Conservation (phyloP, 2,329 filamentous ascomycete genomes). For the Pseudogymnoascus sp. region DNA sequence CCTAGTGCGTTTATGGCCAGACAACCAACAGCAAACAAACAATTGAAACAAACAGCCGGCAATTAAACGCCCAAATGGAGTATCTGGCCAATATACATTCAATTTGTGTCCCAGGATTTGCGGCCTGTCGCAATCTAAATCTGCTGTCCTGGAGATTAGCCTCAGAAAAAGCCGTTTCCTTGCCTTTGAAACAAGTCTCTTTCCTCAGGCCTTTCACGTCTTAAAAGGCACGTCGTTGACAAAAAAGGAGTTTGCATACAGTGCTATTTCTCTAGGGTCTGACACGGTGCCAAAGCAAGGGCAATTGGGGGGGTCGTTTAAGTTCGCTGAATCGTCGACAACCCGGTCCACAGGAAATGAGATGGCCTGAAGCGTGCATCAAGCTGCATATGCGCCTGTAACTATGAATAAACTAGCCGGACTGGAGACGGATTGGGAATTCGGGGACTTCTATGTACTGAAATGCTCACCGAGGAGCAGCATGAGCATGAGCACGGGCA, state of each 20-base stretch:
- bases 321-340: slow-evolving; percentile 9
- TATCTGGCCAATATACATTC: slow-evolving; percentile 3
- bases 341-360: slow-evolving; percentile 8
- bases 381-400: slow-evolving; percentile 8
- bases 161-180: neutral
- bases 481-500: neutral
- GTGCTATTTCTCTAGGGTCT: neutral
- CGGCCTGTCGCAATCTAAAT: slow-evolving; percentile 8
- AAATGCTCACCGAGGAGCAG: slow-evolving; percentile 5
- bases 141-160: slow-evolving; percentile 4
- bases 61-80: slow-evolving; percentile 10
- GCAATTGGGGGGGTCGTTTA: neutral
- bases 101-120: slow-evolving; percentile 5
- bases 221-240: neutral
- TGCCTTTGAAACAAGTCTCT: neutral
- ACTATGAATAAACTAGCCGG: slow-evolving; percentile 4
- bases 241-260: neutral
- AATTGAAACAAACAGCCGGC: slow-evolving; percentile 8
- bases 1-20: slow-evolving; percentile 9
- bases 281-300: neutral
- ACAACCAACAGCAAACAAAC: slow-evolving; percentile 8
- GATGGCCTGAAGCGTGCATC: slow-evolving; percentile 1
- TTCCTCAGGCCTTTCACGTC: neutral
- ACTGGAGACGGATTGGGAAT: slow-evolving; percentile 2
- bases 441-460: neutral